Percentiles rank a stretch among this genome's conserved stretches.
Conservation (phyloP, 352 stramenopile species). For the Peronospora belbahrii region DNA sequence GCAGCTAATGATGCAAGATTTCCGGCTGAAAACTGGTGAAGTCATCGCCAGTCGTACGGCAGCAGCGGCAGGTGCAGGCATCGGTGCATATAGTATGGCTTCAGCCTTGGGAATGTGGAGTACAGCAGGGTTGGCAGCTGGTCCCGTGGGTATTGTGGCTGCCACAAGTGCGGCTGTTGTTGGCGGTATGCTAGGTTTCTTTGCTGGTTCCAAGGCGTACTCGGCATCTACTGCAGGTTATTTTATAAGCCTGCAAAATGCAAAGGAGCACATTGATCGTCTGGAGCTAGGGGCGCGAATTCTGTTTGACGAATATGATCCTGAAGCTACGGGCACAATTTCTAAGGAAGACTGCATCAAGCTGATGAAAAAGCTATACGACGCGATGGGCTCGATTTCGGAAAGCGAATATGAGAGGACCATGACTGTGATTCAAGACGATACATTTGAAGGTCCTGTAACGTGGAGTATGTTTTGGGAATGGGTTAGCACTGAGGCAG, state of each 20-base stretch:
- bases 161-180: slow-evolving; percentile 71
- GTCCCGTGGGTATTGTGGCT: slow-evolving; percentile 66
- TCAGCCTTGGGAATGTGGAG: slow-evolving; percentile 74
- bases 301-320: slow-evolving; percentile 81
- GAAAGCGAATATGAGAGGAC: slow-evolving; percentile 55
- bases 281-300: slow-evolving; percentile 74
- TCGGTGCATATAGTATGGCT: slow-evolving; percentile 66
- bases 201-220: slow-evolving; percentile 74
- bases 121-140: slow-evolving; percentile 60
- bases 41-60: slow-evolving; percentile 70
- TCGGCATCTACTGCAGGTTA: slow-evolving; percentile 61
- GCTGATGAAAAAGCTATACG: slow-evolving; percentile 74
- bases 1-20: slow-evolving; percentile 77
- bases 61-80: slow-evolving; percentile 60
- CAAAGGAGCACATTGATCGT: slow-evolving; percentile 80
- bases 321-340: slow-evolving; percentile 47
- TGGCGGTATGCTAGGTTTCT: slow-evolving; percentile 78
- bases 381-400: slow-evolving; percentile 57
- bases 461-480: slow-evolving; percentile 85
- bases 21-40: slow-evolving; percentile 73
- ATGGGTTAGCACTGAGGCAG: slow-evolving; percentile 78
- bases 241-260: slow-evolving; percentile 67
- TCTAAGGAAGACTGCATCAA: slow-evolving; percentile 60
- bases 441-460: slow-evolving; percentile 53
- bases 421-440: slow-evolving; percentile 48